Conservation (phyloP, 2,329 filamentous ascomycete genomes). For the Tolypocladium inflatum region DNA sequence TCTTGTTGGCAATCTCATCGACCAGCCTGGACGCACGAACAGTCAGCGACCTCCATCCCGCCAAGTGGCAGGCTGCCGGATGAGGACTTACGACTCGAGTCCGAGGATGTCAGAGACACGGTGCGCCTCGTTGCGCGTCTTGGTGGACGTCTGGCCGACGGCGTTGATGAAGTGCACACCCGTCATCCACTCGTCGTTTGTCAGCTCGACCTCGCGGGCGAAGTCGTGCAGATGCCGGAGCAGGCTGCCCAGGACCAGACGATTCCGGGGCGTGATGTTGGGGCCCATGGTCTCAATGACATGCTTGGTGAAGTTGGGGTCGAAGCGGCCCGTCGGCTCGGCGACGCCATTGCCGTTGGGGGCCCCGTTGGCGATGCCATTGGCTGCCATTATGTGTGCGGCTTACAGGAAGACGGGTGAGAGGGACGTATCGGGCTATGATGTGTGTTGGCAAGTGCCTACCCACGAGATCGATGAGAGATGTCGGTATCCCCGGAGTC, state of each 20-base stretch:
- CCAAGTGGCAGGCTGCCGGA: background rate
- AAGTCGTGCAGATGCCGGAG: slow-evolving; percentile 72
- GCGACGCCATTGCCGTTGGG: background rate
- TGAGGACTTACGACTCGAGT: slow-evolving; percentile 52
- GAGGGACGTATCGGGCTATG: background rate
- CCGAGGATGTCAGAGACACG: slow-evolving; percentile 65
- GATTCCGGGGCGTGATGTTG: slow-evolving; percentile 54
- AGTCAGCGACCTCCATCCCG: background rate
- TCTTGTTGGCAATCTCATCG: slow-evolving; percentile 57
- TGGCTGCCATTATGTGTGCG: background rate
- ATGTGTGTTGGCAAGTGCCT: too few species aligned
- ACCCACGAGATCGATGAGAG: too few species aligned
- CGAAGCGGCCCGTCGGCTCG: slow-evolving; percentile 37
- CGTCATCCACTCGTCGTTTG: slow-evolving; percentile 65
- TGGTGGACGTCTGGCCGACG: slow-evolving; percentile 58
- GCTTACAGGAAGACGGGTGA: background rate
- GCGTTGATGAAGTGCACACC: slow-evolving; percentile 69
- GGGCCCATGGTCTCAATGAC: slow-evolving; percentile 67
- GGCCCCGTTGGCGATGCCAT: background rate
- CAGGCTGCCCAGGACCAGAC: slow-evolving; percentile 52
- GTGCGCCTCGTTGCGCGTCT: slow-evolving; percentile 65
- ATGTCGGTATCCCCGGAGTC: too few species aligned
- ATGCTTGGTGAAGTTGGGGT: slow-evolving; percentile 67
- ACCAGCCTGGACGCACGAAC: slow-evolving; percentile 26
- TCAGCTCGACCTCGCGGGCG: slow-evolving; percentile 67